Base-by-base conservation (phyloP, 2,329 filamentous ascomycete species). In the Dryadomyces sulphureus region DNA sequence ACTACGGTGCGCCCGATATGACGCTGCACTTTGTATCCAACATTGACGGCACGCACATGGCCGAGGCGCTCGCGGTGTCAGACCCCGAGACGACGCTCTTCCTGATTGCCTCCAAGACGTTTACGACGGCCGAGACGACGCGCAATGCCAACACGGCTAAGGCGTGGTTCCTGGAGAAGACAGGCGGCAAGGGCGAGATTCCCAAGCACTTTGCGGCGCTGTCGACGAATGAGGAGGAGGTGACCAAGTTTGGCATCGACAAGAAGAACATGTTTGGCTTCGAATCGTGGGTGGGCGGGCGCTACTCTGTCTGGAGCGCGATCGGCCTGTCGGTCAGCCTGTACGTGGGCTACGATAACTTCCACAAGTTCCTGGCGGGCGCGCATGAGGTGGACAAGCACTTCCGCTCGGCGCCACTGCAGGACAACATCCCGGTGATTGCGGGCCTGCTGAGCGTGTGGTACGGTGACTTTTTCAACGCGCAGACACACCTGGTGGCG, bases 231-330 rank as follows among this genome's bases (percentile, higher is more conserved):
- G 84, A 90, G 68, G 64, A 71, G 45, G 90, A 96, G 70, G 92
- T 98, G 51, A 88, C 84, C 68, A 96, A 96, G 74, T 98, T 98
- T 59, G 92, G 92, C 54, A 98, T 98, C 59, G 90, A 96, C 69
- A 82, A 81, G 68, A 90, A 90, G 76, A 98, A 96, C 76, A 98
- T 98, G 92, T 98, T 98, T 61, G 89, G 88, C 57, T 98, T 98
- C 63, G 89, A 90, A 67, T 93, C 85, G 67, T 98, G 92, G 92
- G 90, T 96, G 45, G 92, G 92, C 63, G 92, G 92, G 48, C 84
- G 92, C 50, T 98, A 98, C 77, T 94, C 88, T 50, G 92, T 98
- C 55, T 98, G 92, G 92, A 94, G 88, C 56, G 92, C 92, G 63
- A 98, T 98, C 60, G 92, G 92, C 56, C 72, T 98, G 52, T 94